phyloP scores from a whole-genome alignment of 2,329 filamentous ascomycete species.

The Calonectria henricotiae region DNA sequence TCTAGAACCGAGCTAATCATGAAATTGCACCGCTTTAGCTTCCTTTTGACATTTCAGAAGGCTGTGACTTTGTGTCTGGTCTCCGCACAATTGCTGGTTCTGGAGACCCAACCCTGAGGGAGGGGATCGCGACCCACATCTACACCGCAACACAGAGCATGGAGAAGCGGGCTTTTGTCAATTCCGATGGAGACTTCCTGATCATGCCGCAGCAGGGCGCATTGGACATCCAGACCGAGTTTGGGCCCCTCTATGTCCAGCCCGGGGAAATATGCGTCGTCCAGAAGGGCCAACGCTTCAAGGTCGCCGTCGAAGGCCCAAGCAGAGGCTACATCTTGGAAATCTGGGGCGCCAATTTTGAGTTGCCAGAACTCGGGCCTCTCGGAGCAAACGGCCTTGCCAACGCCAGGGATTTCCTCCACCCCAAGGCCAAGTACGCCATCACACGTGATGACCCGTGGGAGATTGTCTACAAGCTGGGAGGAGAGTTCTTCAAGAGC shows the following conservation, averaged over 20 bases:
- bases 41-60: slow-evolving; percentile 61
- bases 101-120: slow-evolving; percentile 66
- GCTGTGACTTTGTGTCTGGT: slow-evolving; percentile 54
- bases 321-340: slow-evolving; percentile 79
- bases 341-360: slow-evolving; percentile 76
- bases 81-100: slow-evolving; percentile 67
- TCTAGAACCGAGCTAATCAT: background rate
- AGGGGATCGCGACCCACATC: slow-evolving; percentile 67
- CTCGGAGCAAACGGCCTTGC: slow-evolving; percentile 79
- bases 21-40: slow-evolving; percentile 27
- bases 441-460: slow-evolving; percentile 66
- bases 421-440: slow-evolving; percentile 73
- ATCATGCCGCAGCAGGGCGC: slow-evolving; percentile 78
- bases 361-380: slow-evolving; percentile 77
- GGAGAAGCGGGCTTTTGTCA: slow-evolving; percentile 65
- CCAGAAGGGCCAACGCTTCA: slow-evolving; percentile 72
- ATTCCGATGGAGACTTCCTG: slow-evolving; percentile 77
- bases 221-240: slow-evolving; percentile 79
- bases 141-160: slow-evolving; percentile 66
- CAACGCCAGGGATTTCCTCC: slow-evolving; percentile 76
- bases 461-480: slow-evolving; percentile 74
- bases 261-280: slow-evolving; percentile 79
- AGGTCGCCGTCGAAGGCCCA: slow-evolving; percentile 65
- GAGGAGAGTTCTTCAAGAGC: slow-evolving; percentile 73
- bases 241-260: slow-evolving; percentile 75